Evolutionary conservation across 257 asterid genomes (phyloP).

Genomic region (Linaria vulgaris): DNA sequence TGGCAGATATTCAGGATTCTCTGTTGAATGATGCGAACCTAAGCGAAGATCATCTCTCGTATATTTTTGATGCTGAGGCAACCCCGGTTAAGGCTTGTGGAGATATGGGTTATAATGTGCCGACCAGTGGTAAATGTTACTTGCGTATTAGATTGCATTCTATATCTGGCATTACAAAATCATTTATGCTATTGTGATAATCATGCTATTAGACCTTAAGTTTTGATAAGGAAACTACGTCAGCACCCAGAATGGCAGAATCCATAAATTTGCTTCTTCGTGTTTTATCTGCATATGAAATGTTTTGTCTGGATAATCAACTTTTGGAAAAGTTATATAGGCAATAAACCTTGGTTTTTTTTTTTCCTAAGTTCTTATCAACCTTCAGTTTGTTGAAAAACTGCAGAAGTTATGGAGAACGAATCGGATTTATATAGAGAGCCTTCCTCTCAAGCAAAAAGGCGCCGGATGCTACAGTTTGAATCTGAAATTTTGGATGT

Average conservation of each 20-base stretch:
- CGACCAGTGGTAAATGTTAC: conserved; percentile 38
- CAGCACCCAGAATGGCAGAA: too few relatives aligned
- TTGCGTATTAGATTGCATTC: conserved; percentile 6
- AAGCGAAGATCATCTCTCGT: conserved; percentile 43
- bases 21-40: conserved; percentile 41
- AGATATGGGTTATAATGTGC: conserved; percentile 54
- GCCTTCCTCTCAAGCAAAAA: conserved; percentile 61
- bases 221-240: too few relatives aligned
- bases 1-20: conserved; percentile 50
- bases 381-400: not conserved
- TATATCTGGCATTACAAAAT: conserved; percentile 3
- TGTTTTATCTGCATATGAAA: too few relatives aligned
- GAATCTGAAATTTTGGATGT: conserved; percentile 56
- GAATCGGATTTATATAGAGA: conserved; percentile 46
- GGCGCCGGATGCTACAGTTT: conserved; percentile 84
- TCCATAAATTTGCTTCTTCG: too few relatives aligned
- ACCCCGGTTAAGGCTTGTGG: conserved; percentile 88
- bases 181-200: not conserved
- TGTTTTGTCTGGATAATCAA: too few relatives aligned
- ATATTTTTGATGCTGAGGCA: conserved; percentile 47
- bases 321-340: too few relatives aligned
- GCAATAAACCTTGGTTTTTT: too few relatives aligned
- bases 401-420: conserved; percentile 55
- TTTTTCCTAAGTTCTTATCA: too few relatives aligned
- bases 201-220: too few relatives aligned